Conservation (phyloP, 179 eudicot genomes). For the Corrigiola litoralis region DNA sequence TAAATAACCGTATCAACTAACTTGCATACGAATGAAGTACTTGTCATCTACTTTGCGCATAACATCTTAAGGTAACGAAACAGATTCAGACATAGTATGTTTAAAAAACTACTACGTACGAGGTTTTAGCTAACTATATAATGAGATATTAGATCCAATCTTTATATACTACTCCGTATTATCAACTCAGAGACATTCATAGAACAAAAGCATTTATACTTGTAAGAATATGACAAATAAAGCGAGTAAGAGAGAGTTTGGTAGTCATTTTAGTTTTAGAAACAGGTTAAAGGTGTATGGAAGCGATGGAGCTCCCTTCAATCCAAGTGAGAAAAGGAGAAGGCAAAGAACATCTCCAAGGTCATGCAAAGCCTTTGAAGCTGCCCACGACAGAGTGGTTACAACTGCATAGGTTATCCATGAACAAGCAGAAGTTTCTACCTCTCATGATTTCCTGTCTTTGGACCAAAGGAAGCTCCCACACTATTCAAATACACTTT, state of each 20-base stretch:
- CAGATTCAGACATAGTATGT: too few species aligned
- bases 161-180: too few species aligned
- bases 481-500: not conserved
- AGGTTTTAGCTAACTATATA: too few species aligned
- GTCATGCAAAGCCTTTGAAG: slow-evolving; percentile 21
- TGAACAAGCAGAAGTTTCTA: slow-evolving; percentile 14
- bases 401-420: slow-evolving; percentile 20
- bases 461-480: slow-evolving; percentile 21
- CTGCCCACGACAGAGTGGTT: not conserved
- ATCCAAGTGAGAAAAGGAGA: slow-evolving; percentile 23
- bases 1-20: too few species aligned
- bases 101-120: too few species aligned
- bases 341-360: slow-evolving; percentile 18
- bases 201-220: too few species aligned
- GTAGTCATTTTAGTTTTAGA: not conserved
- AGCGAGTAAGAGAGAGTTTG: not conserved
- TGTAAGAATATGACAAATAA: too few species aligned
- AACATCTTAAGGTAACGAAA: too few species aligned
- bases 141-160: too few species aligned
- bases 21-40: too few species aligned
- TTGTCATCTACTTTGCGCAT: too few species aligned
- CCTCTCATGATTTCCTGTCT: slow-evolving; percentile 7
- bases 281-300: not conserved
- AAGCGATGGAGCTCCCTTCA: slow-evolving; percentile 17
- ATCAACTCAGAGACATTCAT: too few species aligned